Evolutionary conservation across 257 asterid species (phyloP), one percentile per base, ranked within the genome.

Genomic region (Schizonepeta tenuifolia): DNA sequence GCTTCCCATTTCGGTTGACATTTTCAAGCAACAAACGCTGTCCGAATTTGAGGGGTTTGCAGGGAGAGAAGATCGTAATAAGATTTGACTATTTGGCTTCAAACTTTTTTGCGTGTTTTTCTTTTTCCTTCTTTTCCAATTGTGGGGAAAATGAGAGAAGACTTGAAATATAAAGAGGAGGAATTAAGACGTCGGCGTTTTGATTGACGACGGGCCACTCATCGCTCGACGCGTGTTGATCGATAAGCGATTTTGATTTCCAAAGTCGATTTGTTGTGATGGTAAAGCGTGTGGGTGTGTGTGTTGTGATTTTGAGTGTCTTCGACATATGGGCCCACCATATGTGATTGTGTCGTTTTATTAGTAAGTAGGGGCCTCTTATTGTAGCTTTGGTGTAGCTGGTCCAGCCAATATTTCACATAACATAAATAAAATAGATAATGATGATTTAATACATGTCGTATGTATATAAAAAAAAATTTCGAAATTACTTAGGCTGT

Each of bases 251-350:
- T 38, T 73, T 1, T 20, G 80, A 82, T 80, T 77, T 75, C 79
- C 83, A n/a, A 77, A 66, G 83, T 83, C 74, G 73, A 35, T 35
- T 43, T 50, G 76, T 18, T 71, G 21, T 38, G 56, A 33, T 53
- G 58, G 60, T 72, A 36, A 36, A 78, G 82, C 78, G 78, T 78
- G 83, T 75, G 79, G 81, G 87, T 63, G 82, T 46, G 26, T 4
- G 74, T 50, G 75, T 14, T 55, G 54, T 62, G 78, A 65, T 40
- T 67, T 81, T 77, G 77, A 75, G 83, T 70, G 77, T 63, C 20
- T 54, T 75, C 67, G 31, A 47, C 75, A 38, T 55, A 55, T 7
- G 74, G 82, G 86, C 33, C 75, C 86, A 65, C 3, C 10, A 36
- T 66, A 65, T 47, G 49, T 63, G 35, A 56, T 58, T 60, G 4